Base-by-base conservation (phyloP, 1,284 basidiomycete genomes). In the Malassezia equina region DNA sequence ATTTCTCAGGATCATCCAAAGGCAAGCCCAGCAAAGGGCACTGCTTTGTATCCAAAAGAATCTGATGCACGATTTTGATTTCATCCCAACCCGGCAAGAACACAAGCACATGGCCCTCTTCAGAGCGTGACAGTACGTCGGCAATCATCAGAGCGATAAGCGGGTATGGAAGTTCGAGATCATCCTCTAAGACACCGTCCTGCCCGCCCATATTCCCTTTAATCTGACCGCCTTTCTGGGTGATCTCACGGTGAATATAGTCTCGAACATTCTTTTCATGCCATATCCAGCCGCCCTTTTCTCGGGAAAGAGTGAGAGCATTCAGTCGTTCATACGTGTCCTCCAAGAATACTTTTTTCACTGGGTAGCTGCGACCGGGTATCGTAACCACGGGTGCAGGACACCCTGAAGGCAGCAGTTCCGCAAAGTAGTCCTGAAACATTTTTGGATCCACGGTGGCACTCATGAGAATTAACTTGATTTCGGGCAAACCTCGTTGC, bases 1-100 rank as follows among this genome's bases (percentile, higher is more conserved):
- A 89, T 55, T 83, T 80, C 15, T 63, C 51, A 9, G 48, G 32
- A 41, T 71, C 62, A 52, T 66, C 60, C 33, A 73, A 66, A 41
- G 65, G 53, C 44, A 69, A 52, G 40, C 63, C 65, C 19, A 70
- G 58, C 13, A 83, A 78, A 2, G 82, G 81, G 33, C 67, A 75
- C 15, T 73, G 67, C 5, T 72, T 62, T 2, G 63, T 61, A 27
- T 82, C 79, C 48, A 80, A 71, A 13, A 95, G 78, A 34, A 82
- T 78, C 56, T 82, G 81, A 63, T 89, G 83, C 25, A 90, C 83
- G n/a, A 81, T 78, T 61, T 81, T 81, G 59, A 96, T 95, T 71
- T 95, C 91, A 44, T 94, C 90, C 86, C 86, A 89, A 11, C 88
- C 88, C 11, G 89, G 86, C 24, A 91, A 75, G 78, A 95, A 95